Base-by-base conservation (phyloP, 257 asterid genomes). In the Primulina huaijiensis region DNA sequence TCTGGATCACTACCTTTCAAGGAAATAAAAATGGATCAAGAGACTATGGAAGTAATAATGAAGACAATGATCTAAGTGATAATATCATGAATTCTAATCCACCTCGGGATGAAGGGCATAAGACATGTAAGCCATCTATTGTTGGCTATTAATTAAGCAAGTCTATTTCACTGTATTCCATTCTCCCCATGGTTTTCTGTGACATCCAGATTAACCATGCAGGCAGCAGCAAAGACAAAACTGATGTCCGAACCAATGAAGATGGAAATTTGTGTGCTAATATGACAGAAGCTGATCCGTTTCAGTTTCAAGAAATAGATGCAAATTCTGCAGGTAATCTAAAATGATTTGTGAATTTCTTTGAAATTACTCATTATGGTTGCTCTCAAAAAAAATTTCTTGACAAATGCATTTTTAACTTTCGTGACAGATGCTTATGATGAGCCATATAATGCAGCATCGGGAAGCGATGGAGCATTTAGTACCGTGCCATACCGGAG, bases 381-480 rank as follows among this genome's bases (percentile, higher is more conserved):
- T 38, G 68, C 31, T 62, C 60, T 63, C 38, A 64, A 62, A 57
- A 33, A 56, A 62, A 40, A 8, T 8, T 35, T 35, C 50, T 40
- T 10, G 50, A 40, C 50, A 40, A 76, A 72, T 19, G 27, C 12
- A 5, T 23, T 23, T 25, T 62, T 64, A 59, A 35, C 60, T 57
- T 61, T 16, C 33, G 2, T 66, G 9, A 38, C 83, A 79, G 83
- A 71, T 69, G 82, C 68, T 72, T 52, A 63, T 60, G 75, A 78
- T 55, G 86, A 78, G 63, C 43, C 53, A 21, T 85, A 63, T 7
- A 75, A 69, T 65, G 82, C 68, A 60, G 82, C 89, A 6, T 69
- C 84, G 0, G 94, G 83, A 64, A 82, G 77, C 27, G 90, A 89
- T 10, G 86, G 72, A 33, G 46, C 67, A 68, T 20, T 74, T 60